Evolutionary conservation across 1,139 yeast species (phyloP).

Genomic region (Hyphopichia wangnamkhiaoensis): DNA sequence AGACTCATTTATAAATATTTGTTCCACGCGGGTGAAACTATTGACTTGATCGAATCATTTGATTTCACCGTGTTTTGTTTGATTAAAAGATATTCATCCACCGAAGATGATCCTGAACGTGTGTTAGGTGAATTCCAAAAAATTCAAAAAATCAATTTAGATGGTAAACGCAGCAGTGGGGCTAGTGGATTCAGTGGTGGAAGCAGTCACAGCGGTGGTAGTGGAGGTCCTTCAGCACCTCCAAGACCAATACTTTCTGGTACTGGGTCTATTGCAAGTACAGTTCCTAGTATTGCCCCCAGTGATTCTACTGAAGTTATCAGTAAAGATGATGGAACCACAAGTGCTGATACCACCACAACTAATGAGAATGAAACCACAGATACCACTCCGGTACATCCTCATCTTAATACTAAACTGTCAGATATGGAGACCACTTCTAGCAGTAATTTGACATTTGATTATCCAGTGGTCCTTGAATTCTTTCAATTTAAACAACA

Average conservation of each 20-base stretch:
- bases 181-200: no score
- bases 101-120: constrained; percentile 22
- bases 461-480: constrained; percentile 67
- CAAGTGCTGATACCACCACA: not conserved
- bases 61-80: constrained; percentile 61
- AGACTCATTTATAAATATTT: constrained; percentile 55
- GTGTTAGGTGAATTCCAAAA: no score
- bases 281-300: not conserved
- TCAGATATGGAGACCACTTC: not conserved
- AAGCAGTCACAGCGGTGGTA: constrained; percentile 4
- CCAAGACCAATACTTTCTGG: no score
- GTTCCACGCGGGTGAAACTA: constrained; percentile 48
- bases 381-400: not conserved
- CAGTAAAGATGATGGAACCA: not conserved
- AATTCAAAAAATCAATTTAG: no score
- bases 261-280: not conserved
- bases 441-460: constrained; percentile 39
- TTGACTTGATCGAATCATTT: constrained; percentile 59
- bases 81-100: constrained; percentile 29
- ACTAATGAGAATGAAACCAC: not conserved
- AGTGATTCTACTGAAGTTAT: not conserved
- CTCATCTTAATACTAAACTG: not conserved
- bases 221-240: no score
- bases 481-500: constrained; percentile 76
- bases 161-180: constrained; percentile 10